Base-by-base conservation (phyloP, 768 basidiomycete species). In the Kwoniella sp. region DNA sequence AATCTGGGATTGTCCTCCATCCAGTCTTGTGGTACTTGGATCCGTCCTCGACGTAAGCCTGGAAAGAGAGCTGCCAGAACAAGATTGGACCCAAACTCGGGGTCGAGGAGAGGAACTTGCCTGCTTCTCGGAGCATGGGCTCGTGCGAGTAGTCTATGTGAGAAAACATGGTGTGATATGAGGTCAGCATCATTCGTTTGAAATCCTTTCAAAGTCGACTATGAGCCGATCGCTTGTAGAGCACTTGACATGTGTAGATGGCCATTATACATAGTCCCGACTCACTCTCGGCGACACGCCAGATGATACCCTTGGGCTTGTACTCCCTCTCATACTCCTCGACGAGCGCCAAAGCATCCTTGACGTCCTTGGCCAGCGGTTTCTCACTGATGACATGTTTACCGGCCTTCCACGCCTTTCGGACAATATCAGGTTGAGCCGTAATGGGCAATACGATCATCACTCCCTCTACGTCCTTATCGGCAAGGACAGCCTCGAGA, bases 381-480 rank as follows among this genome's bases (percentile, higher is more conserved):
- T 94, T 94, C 83, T 95, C 92, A 79, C 88, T 89, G 65, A 93
- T 76, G 55, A 94, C 91, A 75, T 93, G 90, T 82, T 94, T 95
- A 28, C 92, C 90, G 2, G 90, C 89, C 52, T 74, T 61, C 51
- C 73, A 63, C 0, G 74, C 73, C 73, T 85, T 86, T 63, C 86
- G 79, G 60, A 94, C 82, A 64, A 93, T 82, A 20, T 81, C 79
- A 1, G 92, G 90, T 78, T 92, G 91, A 3, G 84, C 72, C 0
- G 87, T 85, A 75, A 94, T 93, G 0, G 92, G 92, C 12, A 94
- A 83, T 4, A 86, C 87, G 57, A 93, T 82, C 75, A 91, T 85
- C 31, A 93, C 90, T 23, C 87, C 87, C 20, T 83, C 77, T 72
- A 95, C 86, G 68, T 93, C 91, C 2, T 84, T 61, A 70, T 91